Evolutionary conservation across 208 protist species (phyloP).

Genomic region (Crithidia expoeki): DNA sequence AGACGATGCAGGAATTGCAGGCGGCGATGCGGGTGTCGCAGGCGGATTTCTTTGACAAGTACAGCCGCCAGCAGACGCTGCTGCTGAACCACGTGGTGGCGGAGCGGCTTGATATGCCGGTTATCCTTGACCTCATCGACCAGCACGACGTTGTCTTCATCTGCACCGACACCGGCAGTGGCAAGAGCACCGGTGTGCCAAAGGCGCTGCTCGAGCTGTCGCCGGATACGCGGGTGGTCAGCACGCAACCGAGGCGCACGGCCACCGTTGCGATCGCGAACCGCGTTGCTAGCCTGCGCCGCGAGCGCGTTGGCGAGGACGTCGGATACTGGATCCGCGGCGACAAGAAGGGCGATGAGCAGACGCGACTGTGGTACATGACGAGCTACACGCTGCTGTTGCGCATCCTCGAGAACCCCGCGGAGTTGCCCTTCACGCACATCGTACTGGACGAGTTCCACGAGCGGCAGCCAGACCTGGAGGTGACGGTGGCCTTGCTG

Average conservation of each 20-base stretch:
- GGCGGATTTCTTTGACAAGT: conserved; percentile 52
- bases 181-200: conserved; percentile 86
- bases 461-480: conserved; percentile 94
- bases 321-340: conserved; percentile 91
- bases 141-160: conserved; percentile 89
- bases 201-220: conserved; percentile 79
- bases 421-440: conserved; percentile 77
- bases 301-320: conserved; percentile 66
- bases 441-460: conserved; percentile 96
- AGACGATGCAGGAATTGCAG: conserved; percentile 68
- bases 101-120: conserved; percentile 84
- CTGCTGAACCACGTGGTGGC: conserved; percentile 44
- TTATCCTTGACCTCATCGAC: conserved; percentile 79
- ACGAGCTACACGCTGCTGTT: conserved; percentile 90
- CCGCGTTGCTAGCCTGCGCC: conserved; percentile 62
- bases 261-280: conserved; percentile 75
- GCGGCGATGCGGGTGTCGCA: conserved; percentile 54
- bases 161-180: conserved; percentile 87
- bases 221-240: conserved; percentile 53
- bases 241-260: conserved; percentile 80
- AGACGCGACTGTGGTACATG: conserved; percentile 89
- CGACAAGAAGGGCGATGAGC: conserved; percentile 75
- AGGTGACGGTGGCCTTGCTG: conserved; percentile 91
- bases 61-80: conserved; percentile 54
- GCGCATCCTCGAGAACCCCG: conserved; percentile 59